These are phyloP conservation scores for Saccharomycopsis sp. DNA, from an alignment of 805 yeast species.

Conservation along the genomic window DNA sequence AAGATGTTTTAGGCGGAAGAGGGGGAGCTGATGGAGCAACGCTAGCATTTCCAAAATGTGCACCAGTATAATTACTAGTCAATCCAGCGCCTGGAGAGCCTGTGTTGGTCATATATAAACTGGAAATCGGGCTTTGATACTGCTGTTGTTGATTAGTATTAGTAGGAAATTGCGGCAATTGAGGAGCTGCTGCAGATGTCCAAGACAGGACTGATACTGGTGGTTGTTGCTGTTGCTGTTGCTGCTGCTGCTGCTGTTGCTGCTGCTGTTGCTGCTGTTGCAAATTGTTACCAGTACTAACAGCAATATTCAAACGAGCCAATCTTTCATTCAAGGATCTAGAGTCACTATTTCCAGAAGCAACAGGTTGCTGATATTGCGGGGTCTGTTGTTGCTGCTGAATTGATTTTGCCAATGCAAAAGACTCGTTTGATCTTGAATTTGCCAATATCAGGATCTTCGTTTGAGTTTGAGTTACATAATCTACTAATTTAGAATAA, in stretches of 20 bases:
- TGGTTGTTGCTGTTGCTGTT: background rate
- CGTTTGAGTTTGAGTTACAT: constrained; percentile 23
- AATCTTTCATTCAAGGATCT: constrained; percentile 24
- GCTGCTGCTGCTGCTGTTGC: no score
- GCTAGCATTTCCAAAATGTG: constrained; percentile 5
- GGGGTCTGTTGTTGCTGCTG: background rate
- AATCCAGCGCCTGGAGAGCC: background rate
- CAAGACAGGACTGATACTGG: background rate
- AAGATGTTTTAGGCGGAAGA: constrained; percentile 20
- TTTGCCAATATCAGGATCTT: constrained; percentile 24
- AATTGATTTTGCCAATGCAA: constrained; percentile 14
- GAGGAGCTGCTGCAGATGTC: background rate
- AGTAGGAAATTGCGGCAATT: background rate
- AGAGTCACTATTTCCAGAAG: background rate
- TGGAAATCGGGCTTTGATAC: background rate
- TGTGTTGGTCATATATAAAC: background rate
- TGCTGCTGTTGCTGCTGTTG: no score
- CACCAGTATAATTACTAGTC: background rate
- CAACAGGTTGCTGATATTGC: background rate
- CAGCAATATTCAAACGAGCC: constrained; percentile 20
- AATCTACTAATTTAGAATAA: constrained; percentile 42
- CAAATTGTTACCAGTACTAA: no score
- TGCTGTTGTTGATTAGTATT: background rate
- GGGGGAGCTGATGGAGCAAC: constrained; percentile 7
- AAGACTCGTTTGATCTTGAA: constrained; percentile 25